Evolutionary conservation across 2,329 filamentous ascomycete species (phyloP), one percentile per base, ranked within the genome.

Genomic region (Aspergillus awamori): DNA sequence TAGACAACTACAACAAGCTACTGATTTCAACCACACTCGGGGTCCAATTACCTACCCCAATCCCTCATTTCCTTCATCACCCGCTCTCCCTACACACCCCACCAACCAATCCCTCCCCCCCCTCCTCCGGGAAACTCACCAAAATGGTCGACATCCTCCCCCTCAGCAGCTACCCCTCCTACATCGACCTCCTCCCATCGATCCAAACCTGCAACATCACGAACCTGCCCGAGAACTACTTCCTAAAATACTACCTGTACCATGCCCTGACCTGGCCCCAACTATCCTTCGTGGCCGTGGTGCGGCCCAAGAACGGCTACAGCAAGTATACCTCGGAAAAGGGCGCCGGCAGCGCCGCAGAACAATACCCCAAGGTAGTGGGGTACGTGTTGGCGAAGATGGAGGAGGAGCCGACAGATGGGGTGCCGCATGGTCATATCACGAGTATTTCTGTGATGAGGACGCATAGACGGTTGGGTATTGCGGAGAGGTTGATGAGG

Each of bases 171-270:
- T 81, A 77, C 71, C 76, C 74, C 59, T 79, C 80, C 64, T 78
- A 98, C 81, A 96, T 99, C 80, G 90, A 94, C 67, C 83, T 95
- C 66, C 88, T 99, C 69, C 89, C 87, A 68, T 84, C 92, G 66
- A 90, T 99, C 76, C 95, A 99, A 82, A 93, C 96, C 79, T 94
- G 94, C 75, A 98, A 99, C 83, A 93, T 99, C 76, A 96, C 96
- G 77, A 99, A 99, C 83, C 86, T 99, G 57, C 95, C 95, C 67
- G 95, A 99, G 80, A 99, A 99, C 84, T 99, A 99, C 86, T 98
- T 98, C 79, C 91, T 97, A 81, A 99, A 99, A 86, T 99, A 99
- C 85, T 99, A 99, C 83, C 88, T 99, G 74, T 99, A 99, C 86
- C 95, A 99, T 80, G 93, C 94, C 15, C 88, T 98, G 68, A 96